Evolutionary conservation across 2,329 filamentous ascomycete genomes (phyloP), one percentile per base, ranked within the genome.

Genomic region (Hypoxylon sp.): DNA sequence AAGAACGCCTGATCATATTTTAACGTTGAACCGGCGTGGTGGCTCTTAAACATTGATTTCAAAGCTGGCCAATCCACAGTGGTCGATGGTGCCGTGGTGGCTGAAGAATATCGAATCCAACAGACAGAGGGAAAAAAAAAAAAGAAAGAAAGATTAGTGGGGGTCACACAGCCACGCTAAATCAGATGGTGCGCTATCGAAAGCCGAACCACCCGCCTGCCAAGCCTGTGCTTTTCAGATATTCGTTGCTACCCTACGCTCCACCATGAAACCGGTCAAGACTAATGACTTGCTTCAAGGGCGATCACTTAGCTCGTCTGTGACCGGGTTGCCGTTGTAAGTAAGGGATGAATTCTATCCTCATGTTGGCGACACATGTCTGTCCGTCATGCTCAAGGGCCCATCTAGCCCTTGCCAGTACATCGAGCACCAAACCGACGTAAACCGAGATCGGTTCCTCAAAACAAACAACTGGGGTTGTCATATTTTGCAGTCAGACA

Each of bases 211-310:
- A 34, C 46, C 51, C 51, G 39, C 29, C 29, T 62, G 47, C 27
- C 11, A 53, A 37, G 53, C 23, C 47, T 37, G 46, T 52, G 45
- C 46, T 30, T 41, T 16, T 23, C 27, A 27, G 55, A 16, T 21
- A 11, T 25, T 48, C 46, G 34, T 14, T 58, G 32, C 45, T 30
- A 48, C 54, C 43, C 19, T 58, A 32, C 16, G 29, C 55, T 54
- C 58, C 61, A 41, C 53, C 25, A 48, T 43, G 19, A 52, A 32
- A 65, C 62, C 60, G 60, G 60, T 63, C 47, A 56, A 54, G 32
- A 54, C 23, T 16, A 14, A 59, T 55, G 54, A 52, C 51, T 52
- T 63, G 45, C 54, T 56, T 60, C 41, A 12, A 46, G 34, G 14
- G 43, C 19, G 41, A 21, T 53, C 16, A 54, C 48, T 53, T 50